These are phyloP conservation scores for Colletotrichum tanaceti DNA, from an alignment of 2,329 filamentous ascomycete species.

Conservation along the genomic window DNA sequence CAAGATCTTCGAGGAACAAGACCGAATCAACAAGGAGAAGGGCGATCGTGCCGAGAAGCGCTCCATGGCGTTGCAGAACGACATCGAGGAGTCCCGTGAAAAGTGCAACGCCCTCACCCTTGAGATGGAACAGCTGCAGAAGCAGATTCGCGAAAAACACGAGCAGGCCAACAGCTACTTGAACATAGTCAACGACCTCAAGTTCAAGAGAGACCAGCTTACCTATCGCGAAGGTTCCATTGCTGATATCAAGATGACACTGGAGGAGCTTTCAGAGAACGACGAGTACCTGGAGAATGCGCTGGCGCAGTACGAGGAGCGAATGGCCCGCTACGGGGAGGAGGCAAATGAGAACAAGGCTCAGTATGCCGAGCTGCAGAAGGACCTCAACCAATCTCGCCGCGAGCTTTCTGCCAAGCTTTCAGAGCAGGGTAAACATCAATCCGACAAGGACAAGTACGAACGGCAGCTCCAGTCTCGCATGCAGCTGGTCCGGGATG, in stretches of 20 bases:
- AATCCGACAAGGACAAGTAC: conserved; percentile 88
- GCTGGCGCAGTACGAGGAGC: conserved; percentile 81
- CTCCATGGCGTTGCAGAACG: conserved; percentile 71
- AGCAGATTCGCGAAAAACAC: conserved; percentile 73
- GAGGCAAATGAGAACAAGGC: conserved; percentile 72
- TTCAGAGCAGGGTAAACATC: conserved; percentile 78
- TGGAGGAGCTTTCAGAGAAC: conserved; percentile 81
- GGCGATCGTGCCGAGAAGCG: conserved; percentile 78
- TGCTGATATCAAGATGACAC: conserved; percentile 74
- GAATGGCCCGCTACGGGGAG: conserved; percentile 72
- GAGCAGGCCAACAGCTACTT: conserved; percentile 79
- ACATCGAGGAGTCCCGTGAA: conserved; percentile 71
- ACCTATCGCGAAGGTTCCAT: conserved; percentile 77
- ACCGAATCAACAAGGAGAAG: conserved; percentile 86
- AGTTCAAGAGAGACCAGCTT: conserved; percentile 80
- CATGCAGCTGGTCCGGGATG: conserved; percentile 79
- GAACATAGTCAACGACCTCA: conserved; percentile 78
- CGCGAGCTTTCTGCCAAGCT: conserved; percentile 63
- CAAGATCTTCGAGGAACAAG: conserved; percentile 79
- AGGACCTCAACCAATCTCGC: conserved; percentile 58
- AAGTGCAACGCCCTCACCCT: conserved; percentile 68
- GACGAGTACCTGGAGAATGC: conserved; percentile 80
- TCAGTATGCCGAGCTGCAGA: conserved; percentile 74
- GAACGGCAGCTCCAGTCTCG: conserved; percentile 82
- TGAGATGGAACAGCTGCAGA: conserved; percentile 70